Base-by-base conservation (phyloP, 2,329 filamentous ascomycete species). In the Diaporthe sp. region DNA sequence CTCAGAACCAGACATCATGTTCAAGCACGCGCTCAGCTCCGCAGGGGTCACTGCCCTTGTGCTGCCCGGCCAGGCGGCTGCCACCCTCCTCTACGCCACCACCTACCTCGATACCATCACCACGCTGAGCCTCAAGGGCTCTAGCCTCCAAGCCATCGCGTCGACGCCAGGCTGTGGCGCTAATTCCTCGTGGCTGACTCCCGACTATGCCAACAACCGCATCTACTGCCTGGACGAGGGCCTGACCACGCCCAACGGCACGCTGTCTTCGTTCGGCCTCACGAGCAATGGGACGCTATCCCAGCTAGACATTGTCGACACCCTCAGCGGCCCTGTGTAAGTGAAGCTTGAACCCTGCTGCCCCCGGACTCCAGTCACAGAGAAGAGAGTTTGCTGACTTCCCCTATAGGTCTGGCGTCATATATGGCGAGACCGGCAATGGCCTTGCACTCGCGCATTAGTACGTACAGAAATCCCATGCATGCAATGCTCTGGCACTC, bases 191-290 rank as follows among this genome's bases (percentile, higher is more conserved):
- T 94, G 92, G 91, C 83, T 93, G 74, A 89, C 89, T 28, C 85
- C 91, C 28, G 88, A 91, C 80, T 82, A 85, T 75, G 80, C 84
- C 61, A 85, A 87, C 76, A 84, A 85, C 31, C 81, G 86, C 17
- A 84, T 94, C 15, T 92, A 90, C 83, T 93, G 91, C 82, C 79
- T 90, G 60, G 88, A 94, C 78, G 92, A 94, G 84, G 89, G 87
- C 31, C 83, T 88, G 60, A 81, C 81, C 31, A 78, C 81, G 6
- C 80, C 83, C n/a, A 86, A 89, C 77, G 90, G 89, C 70, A 85
- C 86, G 2, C 82, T 93, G 75, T 81, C 82, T 13, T 83, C 85
- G 5, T 86, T 88, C 75, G 79, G 79, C 42, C 84, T 85, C 25
- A 82, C 79, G 37, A 57, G 76, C 4, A 81, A 86, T 75, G 87